Conservation (phyloP, 2,329 filamentous ascomycete species). For the Microsporum canis region DNA sequence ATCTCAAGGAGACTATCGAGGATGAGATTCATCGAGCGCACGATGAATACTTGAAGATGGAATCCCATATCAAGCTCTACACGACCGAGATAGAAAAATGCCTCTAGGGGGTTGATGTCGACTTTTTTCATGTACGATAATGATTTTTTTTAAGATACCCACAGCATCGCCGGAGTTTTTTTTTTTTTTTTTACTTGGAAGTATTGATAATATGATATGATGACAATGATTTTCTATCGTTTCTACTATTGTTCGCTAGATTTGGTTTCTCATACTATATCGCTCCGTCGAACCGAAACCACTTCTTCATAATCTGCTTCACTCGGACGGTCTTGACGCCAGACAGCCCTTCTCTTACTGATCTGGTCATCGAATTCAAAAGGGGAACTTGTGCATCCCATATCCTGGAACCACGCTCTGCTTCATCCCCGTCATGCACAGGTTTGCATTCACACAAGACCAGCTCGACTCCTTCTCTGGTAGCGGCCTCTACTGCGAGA, state of each 20-base stretch:
- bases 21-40: slow-evolving; percentile 82
- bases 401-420: slow-evolving; percentile 23
- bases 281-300: slow-evolving; percentile 48
- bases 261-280: background rate
- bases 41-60: slow-evolving; percentile 95
- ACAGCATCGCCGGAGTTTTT: slow-evolving; percentile 1
- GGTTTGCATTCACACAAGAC: slow-evolving; percentile 34
- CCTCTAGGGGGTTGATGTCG: slow-evolving; percentile 34
- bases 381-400: slow-evolving; percentile 49
- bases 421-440: slow-evolving; percentile 20
- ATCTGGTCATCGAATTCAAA: slow-evolving; percentile 40
- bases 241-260: slow-evolving; percentile 16
- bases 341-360: slow-evolving; percentile 36
- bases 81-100: slow-evolving; percentile 98
- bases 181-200: slow-evolving; percentile 9
- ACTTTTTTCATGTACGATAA: slow-evolving; percentile 16
- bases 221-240: slow-evolving; percentile 30
- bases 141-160: slow-evolving; percentile 18
- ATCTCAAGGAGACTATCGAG: slow-evolving; percentile 95
- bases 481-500: slow-evolving; percentile 29
- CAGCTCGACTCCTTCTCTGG: slow-evolving; percentile 22
- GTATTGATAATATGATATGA: slow-evolving; percentile 25
- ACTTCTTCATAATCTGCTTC: slow-evolving; percentile 48
- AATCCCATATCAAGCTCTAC: slow-evolving; percentile 92
- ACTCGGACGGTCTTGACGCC: slow-evolving; percentile 49